Base-by-base conservation (phyloP, 1,139 yeast genomes). In the Saccharomyces hybrid region DNA sequence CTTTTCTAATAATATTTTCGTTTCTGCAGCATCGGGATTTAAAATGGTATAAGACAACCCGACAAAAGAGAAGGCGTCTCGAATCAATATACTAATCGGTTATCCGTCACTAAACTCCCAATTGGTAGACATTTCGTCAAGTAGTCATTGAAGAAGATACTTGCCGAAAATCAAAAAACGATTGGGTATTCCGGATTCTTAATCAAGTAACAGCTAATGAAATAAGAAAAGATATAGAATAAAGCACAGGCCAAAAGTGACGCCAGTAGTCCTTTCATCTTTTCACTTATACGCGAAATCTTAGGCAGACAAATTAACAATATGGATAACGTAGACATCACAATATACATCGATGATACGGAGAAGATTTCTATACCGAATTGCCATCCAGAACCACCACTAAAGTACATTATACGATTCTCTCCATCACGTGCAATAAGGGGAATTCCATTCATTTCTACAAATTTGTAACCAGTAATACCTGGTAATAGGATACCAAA, bases 381-480 rank as follows among this genome's bases (percentile, higher is more conserved):
- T 67, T 86, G 93, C 73, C 81, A 82, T 55, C 77, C 79, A 5
- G 71, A 68, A 1, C 87, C 88, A 5, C 88, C 88, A 59, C 86
- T 78, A 51, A 83, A 79, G 60, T 73, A 75, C 67, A 84, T 75
- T 42, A 81, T 69, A 5, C 73, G 70, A 5, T 80, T 79, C 4
- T 68, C 63, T 9, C 77, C 78, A 60, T 76, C 73, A 54, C 73
- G 73, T 1, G 86, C 82, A n/a, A 86, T 61, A 54, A 86, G 81
- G 2, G 91, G 89, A 1, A 82, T 80, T 2, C 77, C 76, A 59
- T 81, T 75, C 55, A 83, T 82, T 29, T 78, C 69, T 1, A 86
- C 78, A 64, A 82, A 86, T 69, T 81, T 83, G 60, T 79, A 80
- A 1, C 95, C 95, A 41, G 86, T 76, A 8, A 78, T 69, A 55